These are phyloP conservation scores for Aspergillus conjunctus DNA, from an alignment of 495 filamentous ascomycete genomes.

Conservation along the genomic window DNA sequence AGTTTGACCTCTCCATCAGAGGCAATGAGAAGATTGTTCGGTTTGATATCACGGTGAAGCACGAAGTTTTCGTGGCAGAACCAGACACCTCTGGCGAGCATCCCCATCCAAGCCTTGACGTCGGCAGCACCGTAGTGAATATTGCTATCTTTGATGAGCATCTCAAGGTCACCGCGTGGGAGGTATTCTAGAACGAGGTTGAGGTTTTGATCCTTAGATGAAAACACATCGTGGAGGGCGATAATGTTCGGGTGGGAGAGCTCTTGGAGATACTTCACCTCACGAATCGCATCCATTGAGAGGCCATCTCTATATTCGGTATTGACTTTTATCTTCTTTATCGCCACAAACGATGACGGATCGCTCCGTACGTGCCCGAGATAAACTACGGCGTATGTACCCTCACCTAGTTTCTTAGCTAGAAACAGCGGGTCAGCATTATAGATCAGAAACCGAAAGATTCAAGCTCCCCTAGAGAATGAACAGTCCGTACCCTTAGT, in stretches of 20 bases:
- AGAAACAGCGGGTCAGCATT: not conserved
- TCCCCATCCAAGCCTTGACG: constrained; percentile 98
- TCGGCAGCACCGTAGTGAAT: constrained; percentile 78
- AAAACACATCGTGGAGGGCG: constrained; percentile 86
- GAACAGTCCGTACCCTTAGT: constrained; percentile 65
- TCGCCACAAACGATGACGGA: constrained; percentile 74
- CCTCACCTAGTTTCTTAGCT: constrained; percentile 92
- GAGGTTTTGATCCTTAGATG: constrained; percentile 88
- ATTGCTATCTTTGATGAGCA: constrained; percentile 82
- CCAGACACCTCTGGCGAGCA: constrained; percentile 90
- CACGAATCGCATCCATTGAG: constrained; percentile 89
- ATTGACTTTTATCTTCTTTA: constrained; percentile 98
- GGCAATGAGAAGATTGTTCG: constrained; percentile 95
- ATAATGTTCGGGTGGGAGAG: constrained; percentile 97
- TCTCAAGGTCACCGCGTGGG: constrained; percentile 87
- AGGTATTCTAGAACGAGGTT: constrained; percentile 94
- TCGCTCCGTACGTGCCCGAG: constrained; percentile 74
- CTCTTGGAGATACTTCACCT: constrained; percentile 93
- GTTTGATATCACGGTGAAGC: constrained; percentile 97
- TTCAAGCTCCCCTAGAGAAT: not conserved
- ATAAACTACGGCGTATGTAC: constrained; percentile 96
- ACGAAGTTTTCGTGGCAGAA: constrained; percentile 96
- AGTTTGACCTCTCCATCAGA: constrained; percentile 91
- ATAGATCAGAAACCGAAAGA: not conserved
- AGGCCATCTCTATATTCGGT: constrained; percentile 83